phyloP scores from a whole-genome alignment of 805 yeast genomes.

The Kodamaea sagamina region DNA sequence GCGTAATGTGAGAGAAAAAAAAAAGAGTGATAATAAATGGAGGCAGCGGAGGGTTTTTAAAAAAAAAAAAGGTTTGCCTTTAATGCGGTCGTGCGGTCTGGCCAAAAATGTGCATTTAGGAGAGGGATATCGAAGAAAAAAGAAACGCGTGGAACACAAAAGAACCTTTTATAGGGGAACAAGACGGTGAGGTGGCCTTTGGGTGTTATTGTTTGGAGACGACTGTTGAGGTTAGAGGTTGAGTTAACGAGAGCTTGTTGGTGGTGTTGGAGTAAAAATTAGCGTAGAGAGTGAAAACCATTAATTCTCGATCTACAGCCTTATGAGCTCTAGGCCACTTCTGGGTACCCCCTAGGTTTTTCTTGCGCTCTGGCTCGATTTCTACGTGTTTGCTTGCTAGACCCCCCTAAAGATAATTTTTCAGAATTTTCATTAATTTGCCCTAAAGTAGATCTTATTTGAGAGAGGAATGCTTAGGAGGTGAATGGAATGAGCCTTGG shows the following conservation, averaged over 20 bases:
- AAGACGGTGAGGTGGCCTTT: constrained; percentile 1
- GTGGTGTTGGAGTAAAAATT: too few relatives aligned
- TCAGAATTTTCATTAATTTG: constrained; percentile 2
- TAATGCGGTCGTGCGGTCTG: constrained; percentile 4
- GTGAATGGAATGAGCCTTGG: too few relatives aligned
- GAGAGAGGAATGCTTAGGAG: too few relatives aligned
- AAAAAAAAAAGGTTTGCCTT: constrained; percentile 7
- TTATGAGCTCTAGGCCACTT: too few relatives aligned
- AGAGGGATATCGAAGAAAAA: constrained; percentile 2
- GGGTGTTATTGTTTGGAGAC: neutral
- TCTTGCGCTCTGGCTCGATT: too few relatives aligned
- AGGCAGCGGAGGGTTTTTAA: constrained; percentile 9
- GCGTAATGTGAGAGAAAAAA: constrained; percentile 9
- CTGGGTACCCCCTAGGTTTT: too few relatives aligned
- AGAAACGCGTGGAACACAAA: constrained; percentile 2
- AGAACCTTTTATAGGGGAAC: neutral
- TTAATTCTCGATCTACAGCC: too few relatives aligned
- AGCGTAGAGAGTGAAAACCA: too few relatives aligned
- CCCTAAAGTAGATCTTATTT: constrained; percentile 1
- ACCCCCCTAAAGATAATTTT: constrained; percentile 3
- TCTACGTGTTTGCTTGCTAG: neutral
- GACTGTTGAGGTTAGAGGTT: neutral
- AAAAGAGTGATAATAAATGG: constrained; percentile 8
- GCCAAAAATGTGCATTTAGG: constrained; percentile 1
- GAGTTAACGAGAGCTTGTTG: too few relatives aligned